A percentile compares a stretch with the other conserved stretches of the same genome.
These are phyloP conservation scores for Starmera caribaea DNA, from an alignment of 805 yeast genomes.

Conservation along the genomic window DNA sequence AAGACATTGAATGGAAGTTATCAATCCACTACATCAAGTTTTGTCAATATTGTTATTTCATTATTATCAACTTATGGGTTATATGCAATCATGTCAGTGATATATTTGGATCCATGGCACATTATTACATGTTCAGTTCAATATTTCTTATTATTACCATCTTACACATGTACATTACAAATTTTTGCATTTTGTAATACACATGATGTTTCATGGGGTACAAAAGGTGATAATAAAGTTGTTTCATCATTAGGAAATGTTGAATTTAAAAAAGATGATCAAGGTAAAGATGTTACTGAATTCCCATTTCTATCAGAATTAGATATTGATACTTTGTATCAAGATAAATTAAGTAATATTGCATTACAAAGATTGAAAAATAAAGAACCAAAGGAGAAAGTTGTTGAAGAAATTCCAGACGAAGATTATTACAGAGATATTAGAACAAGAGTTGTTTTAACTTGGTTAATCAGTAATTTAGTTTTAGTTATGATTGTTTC, in stretches of 20 bases:
- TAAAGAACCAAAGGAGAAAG: conserved; percentile 33
- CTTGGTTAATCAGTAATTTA: conserved; percentile 85
- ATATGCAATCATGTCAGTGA: conserved; percentile 68
- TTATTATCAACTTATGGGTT: conserved; percentile 87
- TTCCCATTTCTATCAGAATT: conserved; percentile 60
- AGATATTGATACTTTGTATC: conserved; percentile 77
- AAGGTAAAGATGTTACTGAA: conserved; percentile 71
- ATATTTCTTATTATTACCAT: conserved; percentile 82
- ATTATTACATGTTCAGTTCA: conserved; percentile 78
- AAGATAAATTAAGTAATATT: conserved; percentile 62
- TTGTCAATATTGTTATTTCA: conserved; percentile 75
- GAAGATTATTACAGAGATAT: conserved; percentile 93
- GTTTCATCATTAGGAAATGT: conserved; percentile 66
- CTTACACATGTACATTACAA: conserved; percentile 86
- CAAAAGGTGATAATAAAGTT: conserved; percentile 84
- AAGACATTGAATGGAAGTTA: conserved; percentile 33
- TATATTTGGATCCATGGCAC: conserved; percentile 96
- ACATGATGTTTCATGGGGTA: conserved; percentile 99
- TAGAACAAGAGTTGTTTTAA: conserved; percentile 88
- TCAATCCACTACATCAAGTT: conserved; percentile 24
- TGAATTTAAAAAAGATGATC: conserved; percentile 58
- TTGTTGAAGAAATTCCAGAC: conserved; percentile 27
- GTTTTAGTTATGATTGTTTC: conserved; percentile 79
- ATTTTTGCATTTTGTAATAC: conserved; percentile 97
- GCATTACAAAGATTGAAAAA: conserved; percentile 61